Conservation (phyloP, 495 filamentous ascomycete species). For the Neurospora terricola region DNA sequence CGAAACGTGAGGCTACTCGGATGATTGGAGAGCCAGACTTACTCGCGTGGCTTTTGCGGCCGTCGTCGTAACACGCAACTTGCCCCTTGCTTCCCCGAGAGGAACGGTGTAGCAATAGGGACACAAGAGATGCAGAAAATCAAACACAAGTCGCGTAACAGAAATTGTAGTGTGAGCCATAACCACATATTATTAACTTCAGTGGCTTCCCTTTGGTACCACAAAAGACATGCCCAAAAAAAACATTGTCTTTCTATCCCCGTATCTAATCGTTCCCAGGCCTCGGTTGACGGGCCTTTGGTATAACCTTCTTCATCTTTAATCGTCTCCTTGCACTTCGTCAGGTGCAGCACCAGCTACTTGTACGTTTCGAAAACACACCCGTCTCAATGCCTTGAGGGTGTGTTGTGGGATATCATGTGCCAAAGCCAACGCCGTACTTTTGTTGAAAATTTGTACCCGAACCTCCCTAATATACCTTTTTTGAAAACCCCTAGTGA, state of each 20-base stretch:
- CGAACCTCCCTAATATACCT: conserved; percentile 26
- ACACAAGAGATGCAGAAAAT: not conserved
- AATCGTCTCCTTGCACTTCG: conserved; percentile 1
- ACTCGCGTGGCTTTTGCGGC: not conserved
- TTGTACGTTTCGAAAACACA: not conserved
- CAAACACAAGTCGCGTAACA: not conserved
- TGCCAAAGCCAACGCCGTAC: conserved; percentile 42
- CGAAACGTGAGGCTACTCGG: not conserved
- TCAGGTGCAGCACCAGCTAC: not conserved
- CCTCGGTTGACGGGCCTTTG: conserved; percentile 26
- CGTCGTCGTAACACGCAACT: not conserved
- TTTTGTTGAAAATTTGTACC: conserved; percentile 46
- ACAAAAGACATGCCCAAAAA: not conserved
- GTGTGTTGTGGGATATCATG: conserved; percentile 32
- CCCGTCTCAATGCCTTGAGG: not conserved
- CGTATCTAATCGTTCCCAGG: conserved; percentile 6
- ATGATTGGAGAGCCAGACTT: not conserved
- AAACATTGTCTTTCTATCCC: not conserved
- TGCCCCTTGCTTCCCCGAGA: not conserved
- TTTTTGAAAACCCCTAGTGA: conserved; percentile 26
- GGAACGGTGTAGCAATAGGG: not conserved
- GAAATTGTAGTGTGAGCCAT: not conserved
- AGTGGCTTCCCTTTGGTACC: not conserved
- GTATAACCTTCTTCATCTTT: conserved; percentile 2
- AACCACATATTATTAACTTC: not conserved